Conservation (phyloP, 2,329 filamentous ascomycete species). For the Fusarium sp. region DNA sequence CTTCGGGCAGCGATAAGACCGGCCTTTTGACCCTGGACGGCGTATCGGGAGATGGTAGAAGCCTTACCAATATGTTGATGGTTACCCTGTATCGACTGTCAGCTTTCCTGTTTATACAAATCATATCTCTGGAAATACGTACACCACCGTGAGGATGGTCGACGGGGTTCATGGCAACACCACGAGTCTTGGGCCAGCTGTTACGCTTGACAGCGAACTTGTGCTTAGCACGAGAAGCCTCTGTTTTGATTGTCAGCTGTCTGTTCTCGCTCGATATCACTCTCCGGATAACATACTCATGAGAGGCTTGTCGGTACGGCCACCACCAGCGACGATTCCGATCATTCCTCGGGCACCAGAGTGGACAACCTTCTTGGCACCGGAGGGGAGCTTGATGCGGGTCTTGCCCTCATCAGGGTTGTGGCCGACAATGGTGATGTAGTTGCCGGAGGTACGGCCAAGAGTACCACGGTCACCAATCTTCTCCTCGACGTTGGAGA, state of each 20-base stretch:
- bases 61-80: slow-evolving; percentile 99
- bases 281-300: slow-evolving; percentile 77
- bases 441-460: slow-evolving; percentile 98
- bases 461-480: slow-evolving; percentile 95
- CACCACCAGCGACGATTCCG: slow-evolving; percentile 98
- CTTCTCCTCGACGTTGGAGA: slow-evolving; percentile 99
- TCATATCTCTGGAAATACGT: slow-evolving; percentile 55
- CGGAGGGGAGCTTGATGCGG: slow-evolving; percentile 98
- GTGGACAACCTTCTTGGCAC: slow-evolving; percentile 98
- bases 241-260: slow-evolving; percentile 66
- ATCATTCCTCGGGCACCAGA: slow-evolving; percentile 97
- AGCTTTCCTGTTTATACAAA: slow-evolving; percentile 55
- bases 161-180: slow-evolving; percentile 99
- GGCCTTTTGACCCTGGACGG: slow-evolving; percentile 98
- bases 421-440: slow-evolving; percentile 97
- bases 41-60: slow-evolving; percentile 98
- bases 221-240: slow-evolving; percentile 99
- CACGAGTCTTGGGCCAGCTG: slow-evolving; percentile 99
- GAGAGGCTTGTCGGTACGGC: slow-evolving; percentile 99
- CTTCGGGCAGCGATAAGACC: slow-evolving; percentile 99
- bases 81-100: slow-evolving; percentile 79
- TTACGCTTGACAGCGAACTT: slow-evolving; percentile 99
- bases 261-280: slow-evolving; percentile 2
- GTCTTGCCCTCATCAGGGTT: slow-evolving; percentile 99
- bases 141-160: slow-evolving; percentile 98